Conservation (phyloP, 176 grass and related monocot genomes). For the Oryza longistaminata region DNA sequence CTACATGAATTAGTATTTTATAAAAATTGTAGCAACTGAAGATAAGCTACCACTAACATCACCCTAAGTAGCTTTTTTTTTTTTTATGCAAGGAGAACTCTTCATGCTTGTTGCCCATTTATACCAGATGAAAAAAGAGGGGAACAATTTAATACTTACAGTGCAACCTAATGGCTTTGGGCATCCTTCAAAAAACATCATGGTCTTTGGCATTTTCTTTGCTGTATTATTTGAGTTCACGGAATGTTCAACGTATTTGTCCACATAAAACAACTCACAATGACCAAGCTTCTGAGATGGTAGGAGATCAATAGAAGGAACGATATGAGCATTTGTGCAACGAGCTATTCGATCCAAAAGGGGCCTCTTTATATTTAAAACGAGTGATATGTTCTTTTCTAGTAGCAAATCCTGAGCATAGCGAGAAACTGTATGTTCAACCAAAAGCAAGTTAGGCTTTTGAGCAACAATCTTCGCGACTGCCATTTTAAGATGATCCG, state of each 20-base stretch:
- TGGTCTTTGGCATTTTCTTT: slow-evolving; percentile 77
- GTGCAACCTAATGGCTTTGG: slow-evolving; percentile 89
- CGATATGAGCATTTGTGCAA: slow-evolving; percentile 89
- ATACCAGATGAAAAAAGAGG: slow-evolving; percentile 28
- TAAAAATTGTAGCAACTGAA: background rate
- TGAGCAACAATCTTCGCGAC: slow-evolving; percentile 94
- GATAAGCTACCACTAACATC: slow-evolving; percentile 18
- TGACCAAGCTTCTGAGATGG: slow-evolving; percentile 75
- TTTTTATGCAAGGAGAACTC: slow-evolving; percentile 17
- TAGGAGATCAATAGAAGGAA: slow-evolving; percentile 81
- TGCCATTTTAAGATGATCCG: slow-evolving; percentile 98
- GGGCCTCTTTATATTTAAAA: slow-evolving; percentile 92
- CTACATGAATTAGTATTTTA: background rate
- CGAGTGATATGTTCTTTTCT: slow-evolving; percentile 85
- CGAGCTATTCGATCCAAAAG: slow-evolving; percentile 79
- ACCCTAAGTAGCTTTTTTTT: slow-evolving; percentile 9
- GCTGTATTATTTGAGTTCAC: slow-evolving; percentile 34
- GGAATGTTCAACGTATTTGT: slow-evolving; percentile 79
- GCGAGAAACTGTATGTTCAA: slow-evolving; percentile 91
- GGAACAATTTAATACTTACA: slow-evolving; percentile 64
- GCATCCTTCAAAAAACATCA: slow-evolving; percentile 99
- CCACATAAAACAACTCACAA: slow-evolving; percentile 91
- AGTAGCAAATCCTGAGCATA: slow-evolving; percentile 89
- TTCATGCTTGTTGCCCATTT: slow-evolving; percentile 15
- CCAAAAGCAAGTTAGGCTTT: slow-evolving; percentile 83